These are phyloP conservation scores for Sarocladiaceae sp. DNA, from an alignment of 2,329 filamentous ascomycete species.

Conservation along the genomic window DNA sequence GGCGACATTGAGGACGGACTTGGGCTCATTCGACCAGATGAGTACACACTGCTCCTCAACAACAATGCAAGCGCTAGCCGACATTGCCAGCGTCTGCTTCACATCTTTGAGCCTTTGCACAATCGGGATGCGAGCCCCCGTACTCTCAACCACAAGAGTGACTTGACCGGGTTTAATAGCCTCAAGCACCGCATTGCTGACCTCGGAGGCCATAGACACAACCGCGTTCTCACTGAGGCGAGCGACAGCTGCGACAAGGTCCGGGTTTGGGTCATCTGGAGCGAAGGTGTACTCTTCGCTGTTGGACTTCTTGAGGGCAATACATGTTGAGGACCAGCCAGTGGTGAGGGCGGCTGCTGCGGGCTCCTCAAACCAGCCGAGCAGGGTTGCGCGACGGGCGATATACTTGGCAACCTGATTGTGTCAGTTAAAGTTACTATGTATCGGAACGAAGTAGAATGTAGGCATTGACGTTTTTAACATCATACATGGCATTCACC, in stretches of 20 bases:
- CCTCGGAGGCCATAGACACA: constrained; percentile 21
- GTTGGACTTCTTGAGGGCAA: constrained; percentile 19
- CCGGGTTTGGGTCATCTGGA: constrained; percentile 19
- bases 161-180: constrained; percentile 17
- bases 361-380: constrained; percentile 23
- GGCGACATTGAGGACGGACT: constrained; percentile 18
- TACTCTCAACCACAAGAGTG: constrained; percentile 16
- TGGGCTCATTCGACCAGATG: constrained; percentile 20
- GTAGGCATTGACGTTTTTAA: not conserved
- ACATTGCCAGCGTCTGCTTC: constrained; percentile 12
- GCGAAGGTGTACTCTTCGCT: constrained; percentile 17
- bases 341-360: constrained; percentile 16
- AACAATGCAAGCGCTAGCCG: constrained; percentile 19
- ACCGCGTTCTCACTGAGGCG: constrained; percentile 18
- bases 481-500: not conserved
- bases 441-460: constrained; percentile 19
- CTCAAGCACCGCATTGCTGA: constrained; percentile 17
- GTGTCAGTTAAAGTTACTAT: too few species aligned
- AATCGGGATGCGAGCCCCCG: constrained; percentile 20
- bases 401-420: constrained; percentile 23
- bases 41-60: constrained; percentile 18
- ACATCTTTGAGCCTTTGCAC: constrained; percentile 16
- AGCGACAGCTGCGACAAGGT: constrained; percentile 16
- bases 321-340: constrained; percentile 21
- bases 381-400: constrained; percentile 20